These are phyloP conservation scores for Aspergillus sclerotioniger DNA, from an alignment of 495 filamentous ascomycete genomes.

Conservation along the genomic window DNA sequence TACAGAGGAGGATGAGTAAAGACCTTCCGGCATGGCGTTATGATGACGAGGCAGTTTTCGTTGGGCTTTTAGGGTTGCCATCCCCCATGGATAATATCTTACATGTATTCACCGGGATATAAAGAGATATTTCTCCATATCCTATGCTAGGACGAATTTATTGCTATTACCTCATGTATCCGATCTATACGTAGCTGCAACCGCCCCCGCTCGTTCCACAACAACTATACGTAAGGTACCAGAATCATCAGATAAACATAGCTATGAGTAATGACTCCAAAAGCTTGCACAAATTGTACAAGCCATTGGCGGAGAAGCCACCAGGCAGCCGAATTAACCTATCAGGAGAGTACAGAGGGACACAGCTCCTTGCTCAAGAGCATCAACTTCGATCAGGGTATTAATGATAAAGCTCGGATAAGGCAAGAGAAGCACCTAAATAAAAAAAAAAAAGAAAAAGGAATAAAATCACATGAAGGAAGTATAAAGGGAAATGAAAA, in stretches of 20 bases:
- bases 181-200: too few species aligned
- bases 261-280: too few species aligned
- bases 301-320: not conserved
- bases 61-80: not conserved
- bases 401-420: too few species aligned
- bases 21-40: not conserved
- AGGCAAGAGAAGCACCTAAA: too few species aligned
- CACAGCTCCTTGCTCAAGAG: too few species aligned
- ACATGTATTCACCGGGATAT: not conserved
- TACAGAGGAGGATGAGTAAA: conserved; percentile 26
- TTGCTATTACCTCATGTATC: not conserved
- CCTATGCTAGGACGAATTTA: not conserved
- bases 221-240: too few species aligned
- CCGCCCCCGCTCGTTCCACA: too few species aligned
- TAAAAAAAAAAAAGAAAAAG: too few species aligned
- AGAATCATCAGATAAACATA: too few species aligned
- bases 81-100: not conserved
- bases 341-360: not conserved
- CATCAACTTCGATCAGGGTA: too few species aligned
- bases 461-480: too few species aligned
- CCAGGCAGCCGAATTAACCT: not conserved
- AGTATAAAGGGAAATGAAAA: too few species aligned
- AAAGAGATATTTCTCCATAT: not conserved
- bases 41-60: not conserved
- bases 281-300: not conserved